phyloP scores from a whole-genome alignment of 1,139 yeast species.

The Nakaseomyces kungkrabaensis region DNA sequence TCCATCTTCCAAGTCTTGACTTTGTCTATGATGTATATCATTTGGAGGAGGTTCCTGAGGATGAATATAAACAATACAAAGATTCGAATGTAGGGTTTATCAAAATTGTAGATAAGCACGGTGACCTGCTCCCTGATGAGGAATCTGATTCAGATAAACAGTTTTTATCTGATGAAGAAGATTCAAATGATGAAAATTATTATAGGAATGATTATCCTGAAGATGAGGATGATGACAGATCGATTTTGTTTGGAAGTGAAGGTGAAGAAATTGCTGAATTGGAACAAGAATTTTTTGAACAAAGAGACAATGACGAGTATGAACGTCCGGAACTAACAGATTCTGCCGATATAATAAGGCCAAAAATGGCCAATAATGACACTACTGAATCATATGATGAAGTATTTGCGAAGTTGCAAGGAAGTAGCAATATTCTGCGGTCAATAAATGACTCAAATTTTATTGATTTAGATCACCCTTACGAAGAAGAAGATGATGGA shows the following conservation, averaged over 20 bases:
- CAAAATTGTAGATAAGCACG: conserved; percentile 57
- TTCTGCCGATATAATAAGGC: neutral
- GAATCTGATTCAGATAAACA: conserved; percentile 34
- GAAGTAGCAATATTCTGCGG: conserved; percentile 22
- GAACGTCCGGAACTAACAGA: neutral
- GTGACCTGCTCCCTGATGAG: conserved; percentile 44
- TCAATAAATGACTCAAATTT: conserved; percentile 18
- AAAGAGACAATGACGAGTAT: conserved; percentile 12
- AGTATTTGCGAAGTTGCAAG: conserved; percentile 29
- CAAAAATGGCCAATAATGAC: neutral
- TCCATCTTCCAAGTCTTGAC: conserved; percentile 39
- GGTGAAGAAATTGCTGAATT: conserved; percentile 25
- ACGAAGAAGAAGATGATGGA: conserved; percentile 10
- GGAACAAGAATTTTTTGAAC: conserved; percentile 8
- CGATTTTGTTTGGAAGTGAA: conserved; percentile 32
- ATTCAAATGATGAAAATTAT: conserved; percentile 82
- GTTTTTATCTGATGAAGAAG: conserved; percentile 50
- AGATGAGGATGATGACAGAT: conserved; percentile 59
- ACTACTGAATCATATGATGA: conserved; percentile 13
- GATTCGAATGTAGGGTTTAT: conserved; percentile 50
- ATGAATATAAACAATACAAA: conserved; percentile 33
- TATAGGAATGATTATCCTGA: conserved; percentile 93
- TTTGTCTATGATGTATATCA: conserved; percentile 87
- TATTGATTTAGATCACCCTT: conserved; percentile 21
- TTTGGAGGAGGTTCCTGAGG: conserved; percentile 42